Base-by-base conservation (phyloP, 352 stramenopile species). In the Phytopythium boreale region DNA sequence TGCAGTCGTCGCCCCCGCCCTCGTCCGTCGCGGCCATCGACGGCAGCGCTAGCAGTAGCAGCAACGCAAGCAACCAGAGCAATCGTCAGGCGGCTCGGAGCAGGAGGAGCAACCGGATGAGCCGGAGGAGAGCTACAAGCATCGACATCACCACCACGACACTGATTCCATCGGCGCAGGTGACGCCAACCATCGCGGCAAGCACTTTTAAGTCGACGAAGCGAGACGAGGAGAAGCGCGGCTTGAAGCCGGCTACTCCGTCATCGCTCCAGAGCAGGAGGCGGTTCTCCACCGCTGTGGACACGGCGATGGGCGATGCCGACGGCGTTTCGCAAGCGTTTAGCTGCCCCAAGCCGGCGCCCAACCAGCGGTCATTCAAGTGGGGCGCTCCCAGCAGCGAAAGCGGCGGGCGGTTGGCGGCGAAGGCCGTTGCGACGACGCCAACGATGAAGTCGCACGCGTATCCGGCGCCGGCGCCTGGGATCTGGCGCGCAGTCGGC, bases 291-390 rank as follows among this genome's bases (percentile, higher is more conserved):
- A 34, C n/a, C 26, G 22, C 55, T 3, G 39, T 47, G 10, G 29
- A 57, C 29, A 26, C 34, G 17, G 11, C 34, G 49, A 67, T 20
- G 58, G 52, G 27, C 65, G 62, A 22, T 26, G 52, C 2, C 29
- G 39, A n/a, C 63, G 63, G 22, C 44, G 56, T 52, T 0, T 27
- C 57, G 29, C 58, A 71, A 5, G 67, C 46, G 22, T 68, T 71
- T 15, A 73, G 63, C 53, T 68, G 57, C 22, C 67, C 67, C 11
- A 70, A 71, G 53, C 57, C 67, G 4, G 53, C 64, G 37, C 66
- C 47, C 27, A 43, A n/a, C 0, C 15, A 56, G 4, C 58, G 47
- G 9, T 24, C 43, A 15, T 50, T 50, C 51, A 73, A 64, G 34
- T 60, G 22, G 7, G 55, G n/a, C 6, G 14, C 31, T 2, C 34